These are phyloP conservation scores for Talaromyces pinophilus DNA, from an alignment of 2,329 filamentous ascomycete genomes.

Conservation along the genomic window DNA sequence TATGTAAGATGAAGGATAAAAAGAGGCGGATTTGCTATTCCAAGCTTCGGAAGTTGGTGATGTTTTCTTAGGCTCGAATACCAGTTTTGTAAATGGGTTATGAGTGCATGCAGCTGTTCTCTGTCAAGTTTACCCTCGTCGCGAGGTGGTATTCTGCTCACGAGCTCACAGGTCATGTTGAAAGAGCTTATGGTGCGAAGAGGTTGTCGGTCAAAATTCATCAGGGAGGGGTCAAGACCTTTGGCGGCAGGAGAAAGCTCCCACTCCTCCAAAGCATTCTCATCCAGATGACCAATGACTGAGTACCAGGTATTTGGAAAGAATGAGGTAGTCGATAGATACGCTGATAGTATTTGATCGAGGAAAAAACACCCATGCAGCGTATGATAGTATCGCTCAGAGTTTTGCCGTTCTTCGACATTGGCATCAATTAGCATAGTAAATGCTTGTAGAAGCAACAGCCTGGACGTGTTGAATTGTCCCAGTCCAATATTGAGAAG, in stretches of 20 bases:
- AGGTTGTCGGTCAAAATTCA: constrained; percentile 17
- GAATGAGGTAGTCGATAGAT: constrained; percentile 43
- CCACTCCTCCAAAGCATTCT: constrained; percentile 23
- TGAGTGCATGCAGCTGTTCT: constrained; percentile 11
- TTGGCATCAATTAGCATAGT: constrained; percentile 53
- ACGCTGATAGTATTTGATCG: constrained; percentile 32
- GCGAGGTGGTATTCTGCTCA: constrained; percentile 11
- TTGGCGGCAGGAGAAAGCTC: constrained; percentile 16
- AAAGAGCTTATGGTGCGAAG: constrained; percentile 21
- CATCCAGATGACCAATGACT: constrained; percentile 17
- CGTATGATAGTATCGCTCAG: constrained; percentile 29
- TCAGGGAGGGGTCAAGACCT: not conserved
- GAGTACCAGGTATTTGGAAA: constrained; percentile 16
- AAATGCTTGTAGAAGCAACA: constrained; percentile 65
- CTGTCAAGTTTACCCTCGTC: constrained; percentile 8
- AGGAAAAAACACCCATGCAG: constrained; percentile 26
- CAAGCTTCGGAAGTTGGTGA: constrained; percentile 20
- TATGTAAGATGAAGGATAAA: constrained; percentile 21
- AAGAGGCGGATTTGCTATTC: constrained; percentile 16
- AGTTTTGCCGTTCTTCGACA: constrained; percentile 27
- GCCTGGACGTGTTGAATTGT: constrained; percentile 61
- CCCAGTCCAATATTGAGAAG: constrained; percentile 64
- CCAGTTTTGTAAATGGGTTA: constrained; percentile 21
- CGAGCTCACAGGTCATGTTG: constrained; percentile 19
- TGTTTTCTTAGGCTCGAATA: constrained; percentile 20